phyloP scores from a whole-genome alignment of 2,329 filamentous ascomycete genomes.

The Emmonsia crescens region DNA sequence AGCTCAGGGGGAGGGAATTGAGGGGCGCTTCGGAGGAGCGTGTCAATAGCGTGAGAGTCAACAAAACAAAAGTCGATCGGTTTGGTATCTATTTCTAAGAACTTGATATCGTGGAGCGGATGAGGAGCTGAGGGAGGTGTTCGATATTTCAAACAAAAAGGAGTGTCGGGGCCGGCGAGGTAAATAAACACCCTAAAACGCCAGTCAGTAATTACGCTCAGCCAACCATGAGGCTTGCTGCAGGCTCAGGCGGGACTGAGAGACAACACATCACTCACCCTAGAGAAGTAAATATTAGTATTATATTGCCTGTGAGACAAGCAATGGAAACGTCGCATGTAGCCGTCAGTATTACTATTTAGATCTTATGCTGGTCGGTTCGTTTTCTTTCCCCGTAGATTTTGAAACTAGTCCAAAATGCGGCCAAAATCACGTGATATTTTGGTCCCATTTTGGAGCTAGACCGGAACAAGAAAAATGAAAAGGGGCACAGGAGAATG shows the following conservation, averaged over 20 bases:
- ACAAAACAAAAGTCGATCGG: not conserved
- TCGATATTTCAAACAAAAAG: not conserved
- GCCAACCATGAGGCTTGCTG: not conserved
- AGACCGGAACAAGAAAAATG: not conserved
- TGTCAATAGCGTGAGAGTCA: not conserved
- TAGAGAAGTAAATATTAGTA: not conserved
- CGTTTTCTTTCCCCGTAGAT: not conserved
- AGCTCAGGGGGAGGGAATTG: not conserved
- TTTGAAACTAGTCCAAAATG: not conserved
- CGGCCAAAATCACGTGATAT: not conserved
- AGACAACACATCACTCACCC: not conserved
- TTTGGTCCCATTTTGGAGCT: too few species aligned
- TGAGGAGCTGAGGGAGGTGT: not conserved
- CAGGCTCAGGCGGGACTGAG: not conserved
- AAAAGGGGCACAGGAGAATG: too few species aligned
- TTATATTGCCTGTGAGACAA: not conserved
- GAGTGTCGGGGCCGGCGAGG: not conserved
- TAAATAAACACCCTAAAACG: not conserved
- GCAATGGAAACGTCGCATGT: not conserved
- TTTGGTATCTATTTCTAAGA: not conserved
- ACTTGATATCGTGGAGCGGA: not conserved
- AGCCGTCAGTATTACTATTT: not conserved
- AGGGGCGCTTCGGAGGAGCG: not conserved
- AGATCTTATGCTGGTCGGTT: not conserved
- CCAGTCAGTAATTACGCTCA: not conserved